Evolutionary conservation across 2,329 filamentous ascomycete species (phyloP).

Genomic region (Rutstroemia sp.): DNA sequence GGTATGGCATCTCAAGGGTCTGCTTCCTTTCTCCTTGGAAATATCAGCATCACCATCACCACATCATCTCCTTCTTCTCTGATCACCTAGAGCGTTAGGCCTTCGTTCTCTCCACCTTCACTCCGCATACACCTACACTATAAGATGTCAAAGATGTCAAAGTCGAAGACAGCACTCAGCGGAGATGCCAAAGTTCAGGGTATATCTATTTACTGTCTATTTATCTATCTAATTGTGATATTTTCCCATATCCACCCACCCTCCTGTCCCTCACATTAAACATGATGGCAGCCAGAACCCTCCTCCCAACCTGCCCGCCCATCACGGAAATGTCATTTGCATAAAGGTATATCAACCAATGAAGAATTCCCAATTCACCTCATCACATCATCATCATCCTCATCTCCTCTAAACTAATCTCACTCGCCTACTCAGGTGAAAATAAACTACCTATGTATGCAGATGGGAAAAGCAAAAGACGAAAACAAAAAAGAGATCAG

Average conservation of each 20-base stretch:
- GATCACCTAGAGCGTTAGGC: too few relatives aligned
- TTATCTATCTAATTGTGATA: not conserved
- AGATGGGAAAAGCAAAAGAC: not conserved
- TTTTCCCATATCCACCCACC: not conserved
- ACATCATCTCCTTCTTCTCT: too few relatives aligned
- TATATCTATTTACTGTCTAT: conserved; percentile 7
- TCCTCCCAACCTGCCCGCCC: not conserved
- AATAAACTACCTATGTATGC: not conserved
- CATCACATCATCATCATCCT: not conserved
- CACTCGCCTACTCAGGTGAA: not conserved
- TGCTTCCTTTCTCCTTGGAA: too few relatives aligned
- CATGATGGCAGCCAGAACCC: not conserved
- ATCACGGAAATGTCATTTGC: not conserved
- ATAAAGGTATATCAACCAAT: not conserved
- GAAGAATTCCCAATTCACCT: not conserved
- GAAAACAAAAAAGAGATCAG: not conserved
- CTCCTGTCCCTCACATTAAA: not conserved
- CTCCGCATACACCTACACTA: too few relatives aligned
- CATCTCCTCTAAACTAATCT: not conserved
- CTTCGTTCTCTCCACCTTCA: too few relatives aligned
- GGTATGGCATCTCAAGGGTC: too few relatives aligned
- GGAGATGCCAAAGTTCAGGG: conserved; percentile 1
- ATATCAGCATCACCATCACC: too few relatives aligned
- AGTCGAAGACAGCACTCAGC: too few relatives aligned
- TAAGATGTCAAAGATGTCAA: too few relatives aligned